phyloP scores from a whole-genome alignment of 768 basidiomycete species.

The Lactarius quietus region DNA sequence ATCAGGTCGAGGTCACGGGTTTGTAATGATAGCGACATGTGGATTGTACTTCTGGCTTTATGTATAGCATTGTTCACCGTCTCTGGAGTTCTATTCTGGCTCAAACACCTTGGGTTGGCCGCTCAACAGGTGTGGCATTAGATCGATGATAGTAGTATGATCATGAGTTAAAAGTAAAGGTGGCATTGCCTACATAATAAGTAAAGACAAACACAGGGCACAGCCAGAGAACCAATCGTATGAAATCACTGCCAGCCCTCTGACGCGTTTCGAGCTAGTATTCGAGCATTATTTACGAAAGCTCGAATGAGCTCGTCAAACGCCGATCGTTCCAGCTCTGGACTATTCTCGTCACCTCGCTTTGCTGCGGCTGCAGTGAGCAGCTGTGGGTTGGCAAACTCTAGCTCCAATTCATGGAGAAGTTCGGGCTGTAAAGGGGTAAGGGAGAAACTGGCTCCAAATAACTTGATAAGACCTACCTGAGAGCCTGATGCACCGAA shows the following conservation, averaged over 20 bases:
- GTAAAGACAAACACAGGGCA: background rate
- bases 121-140: conserved; percentile 6
- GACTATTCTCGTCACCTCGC: conserved; percentile 54
- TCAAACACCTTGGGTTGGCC: background rate
- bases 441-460: conserved; percentile 1
- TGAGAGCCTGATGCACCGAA: conserved; percentile 44
- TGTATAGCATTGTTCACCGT: background rate
- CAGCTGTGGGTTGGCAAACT: conserved; percentile 68
- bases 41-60: background rate
- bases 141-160: background rate
- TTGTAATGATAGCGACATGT: background rate
- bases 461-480: conserved; percentile 38
- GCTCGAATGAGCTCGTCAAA: conserved; percentile 92
- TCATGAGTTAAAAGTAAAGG: background rate
- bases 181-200: conserved; percentile 5
- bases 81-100: background rate
- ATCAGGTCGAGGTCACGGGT: conserved; percentile 60
- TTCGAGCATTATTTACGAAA: conserved; percentile 90
- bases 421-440: conserved; percentile 46
- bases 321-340: conserved; percentile 62
- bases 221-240: conserved; percentile 2
- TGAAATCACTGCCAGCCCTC: conserved; percentile 44
- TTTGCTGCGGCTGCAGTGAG: conserved; percentile 69
- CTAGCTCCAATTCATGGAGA: conserved; percentile 88
- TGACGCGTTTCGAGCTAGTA: conserved; percentile 74